Conservation (phyloP, 2,329 filamentous ascomycete genomes). For the Chaetomiaceae sp. region DNA sequence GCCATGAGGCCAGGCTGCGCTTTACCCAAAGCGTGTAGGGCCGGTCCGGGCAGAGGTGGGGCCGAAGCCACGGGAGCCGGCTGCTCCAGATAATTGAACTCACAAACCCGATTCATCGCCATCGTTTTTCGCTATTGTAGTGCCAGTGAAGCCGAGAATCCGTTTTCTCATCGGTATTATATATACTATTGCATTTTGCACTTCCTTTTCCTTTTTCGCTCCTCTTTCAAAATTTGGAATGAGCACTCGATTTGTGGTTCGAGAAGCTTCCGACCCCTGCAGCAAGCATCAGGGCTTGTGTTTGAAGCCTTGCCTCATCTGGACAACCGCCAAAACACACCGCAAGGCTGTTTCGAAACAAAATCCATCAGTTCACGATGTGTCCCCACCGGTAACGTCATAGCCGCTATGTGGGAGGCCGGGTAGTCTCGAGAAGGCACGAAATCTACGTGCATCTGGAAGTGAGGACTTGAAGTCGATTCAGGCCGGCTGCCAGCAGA, state of each 20-base stretch:
- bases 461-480: not conserved
- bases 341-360: not conserved
- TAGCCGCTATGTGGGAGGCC: not conserved
- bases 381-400: not conserved
- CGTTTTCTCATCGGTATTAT: too few relatives aligned
- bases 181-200: too few relatives aligned
- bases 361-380: not conserved
- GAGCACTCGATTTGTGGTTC: too few relatives aligned
- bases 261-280: not conserved
- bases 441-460: not conserved
- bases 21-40: constrained; percentile 5
- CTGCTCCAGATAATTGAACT: too few relatives aligned
- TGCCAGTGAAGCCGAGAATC: too few relatives aligned
- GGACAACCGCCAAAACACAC: not conserved
- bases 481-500: too few relatives aligned
- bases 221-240: too few relatives aligned
- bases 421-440: too few relatives aligned
- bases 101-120: too few relatives aligned
- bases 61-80: too few relatives aligned
- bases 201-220: not conserved
- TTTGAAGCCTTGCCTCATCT: not conserved
- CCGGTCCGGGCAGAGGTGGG: not conserved
- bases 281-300: not conserved
- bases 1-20: constrained; percentile 7
- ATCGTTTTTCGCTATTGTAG: too few relatives aligned